Evolutionary conservation across 257 asterid genomes (phyloP), one percentile per base, ranked within the genome.

Genomic region (Eustoma russellianum): DNA sequence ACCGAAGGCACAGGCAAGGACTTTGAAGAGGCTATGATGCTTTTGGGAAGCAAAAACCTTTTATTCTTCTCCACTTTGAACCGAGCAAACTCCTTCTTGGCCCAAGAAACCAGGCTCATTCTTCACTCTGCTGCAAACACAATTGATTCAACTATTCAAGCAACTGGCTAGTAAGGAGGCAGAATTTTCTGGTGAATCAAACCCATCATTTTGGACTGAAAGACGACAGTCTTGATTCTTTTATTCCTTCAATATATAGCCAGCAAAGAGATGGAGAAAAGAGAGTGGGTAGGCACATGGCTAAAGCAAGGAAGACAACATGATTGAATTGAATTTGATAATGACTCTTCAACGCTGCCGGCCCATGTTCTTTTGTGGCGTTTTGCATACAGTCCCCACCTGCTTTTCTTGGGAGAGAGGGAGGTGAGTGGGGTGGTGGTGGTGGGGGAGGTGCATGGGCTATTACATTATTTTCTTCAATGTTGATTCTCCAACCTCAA

Each of bases 71-170:
- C 73, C 28, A 62, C 30, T 38, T 57, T 55, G 44, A 71, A 58
- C 49, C 44, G 46, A 17, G 58, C 46, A 35, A 66, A 50, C 64
- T 71, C 77, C 38, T 62, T 66, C 70, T 62, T 71, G 44, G 70
- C 77, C 77, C 73, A 71, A 10, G 77, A 50, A 53, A 66, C 53
- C 43, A 58, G 67, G 62, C 66, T 64, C 73, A 66, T 66, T 44
- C 1, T 14, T 10, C 24, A 17, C 30, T 24, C 52, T 46, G 46
- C 24, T 28, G 18, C 41, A 17, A n/a, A 14, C 46, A 13, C 47
- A 43, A 17, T 13, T 19, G 48, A n/a, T 13, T 40, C n/a, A 47
- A 56, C 35, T 49, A 49, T 60, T 60, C 56, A 49, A 56, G 30
- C 30, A 24, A 24, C n/a, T n/a, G n/a, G n/a, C n/a, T n/a, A n/a